Percentiles rank a stretch among this genome's conserved stretches.
These are phyloP conservation scores for Zygoascus hellenicus DNA, from an alignment of 1,139 yeast species.

Conservation along the genomic window DNA sequence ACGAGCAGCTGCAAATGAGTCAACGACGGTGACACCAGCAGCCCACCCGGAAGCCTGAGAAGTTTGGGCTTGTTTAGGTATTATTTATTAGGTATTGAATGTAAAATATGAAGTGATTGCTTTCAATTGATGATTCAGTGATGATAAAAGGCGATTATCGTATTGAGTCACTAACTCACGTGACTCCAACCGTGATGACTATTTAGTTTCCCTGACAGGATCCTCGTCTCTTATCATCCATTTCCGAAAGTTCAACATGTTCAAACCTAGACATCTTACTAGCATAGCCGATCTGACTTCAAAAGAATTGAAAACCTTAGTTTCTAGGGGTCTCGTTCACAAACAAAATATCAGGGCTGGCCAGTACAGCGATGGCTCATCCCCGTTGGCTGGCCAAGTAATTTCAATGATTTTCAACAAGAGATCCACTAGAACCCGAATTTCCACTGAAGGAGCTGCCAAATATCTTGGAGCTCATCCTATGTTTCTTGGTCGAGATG, in stretches of 20 bases:
- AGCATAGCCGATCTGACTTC: conserved; percentile 71
- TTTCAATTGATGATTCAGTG: too few relatives aligned
- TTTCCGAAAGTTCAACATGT: not conserved
- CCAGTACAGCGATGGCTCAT: conserved; percentile 25
- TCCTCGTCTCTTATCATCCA: not conserved
- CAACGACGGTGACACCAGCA: too few relatives aligned
- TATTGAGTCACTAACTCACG: too few relatives aligned
- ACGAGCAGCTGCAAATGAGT: not conserved
- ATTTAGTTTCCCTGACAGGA: not conserved
- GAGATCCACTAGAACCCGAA: conserved; percentile 91
- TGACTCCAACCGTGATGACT: too few relatives aligned
- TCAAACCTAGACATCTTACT: conserved; percentile 57
- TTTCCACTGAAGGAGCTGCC: conserved; percentile 92
- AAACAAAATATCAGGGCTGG: conserved; percentile 30
- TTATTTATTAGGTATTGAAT: too few relatives aligned
- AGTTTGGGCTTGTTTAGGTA: too few relatives aligned
- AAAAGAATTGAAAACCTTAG: conserved; percentile 61
- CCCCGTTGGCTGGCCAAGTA: conserved; percentile 63
- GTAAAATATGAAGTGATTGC: too few relatives aligned
- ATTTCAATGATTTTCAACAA: conserved; percentile 81
- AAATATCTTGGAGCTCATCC: conserved; percentile 93
- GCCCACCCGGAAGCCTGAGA: too few relatives aligned
- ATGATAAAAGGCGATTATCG: too few relatives aligned
- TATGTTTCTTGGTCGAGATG: conserved; percentile 93
- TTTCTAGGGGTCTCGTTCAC: conserved; percentile 37